Base-by-base conservation (phyloP, 2,329 filamentous ascomycete species). In the Ophiognomonia clavigignenti-juglandacearum region DNA sequence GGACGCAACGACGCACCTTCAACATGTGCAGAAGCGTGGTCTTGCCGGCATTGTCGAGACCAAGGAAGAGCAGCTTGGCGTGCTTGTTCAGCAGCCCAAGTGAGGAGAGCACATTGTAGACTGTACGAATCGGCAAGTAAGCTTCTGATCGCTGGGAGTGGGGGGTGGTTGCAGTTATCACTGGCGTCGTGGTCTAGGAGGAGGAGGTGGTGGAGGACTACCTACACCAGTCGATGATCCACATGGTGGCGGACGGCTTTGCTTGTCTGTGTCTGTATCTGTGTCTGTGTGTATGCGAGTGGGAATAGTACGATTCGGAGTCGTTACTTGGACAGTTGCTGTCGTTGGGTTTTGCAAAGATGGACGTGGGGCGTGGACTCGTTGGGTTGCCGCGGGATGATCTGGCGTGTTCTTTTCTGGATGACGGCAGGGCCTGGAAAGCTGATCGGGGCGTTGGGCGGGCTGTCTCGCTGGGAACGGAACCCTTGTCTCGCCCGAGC, bases 151-250 rank as follows among this genome's bases (percentile, higher is more conserved):
- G n/a, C n/a, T n/a, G n/a, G n/a, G n/a, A n/a, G n/a, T n/a, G n/a
- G n/a, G n/a, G n/a, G n/a, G n/a, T n/a, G n/a, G n/a, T n/a, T n/a
- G n/a, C n/a, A n/a, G n/a, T n/a, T n/a, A n/a, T n/a, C n/a, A n/a
- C n/a, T n/a, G n/a, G n/a, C n/a, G n/a, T n/a, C n/a, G n/a, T n/a
- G n/a, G n/a, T n/a, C n/a, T n/a, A n/a, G n/a, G n/a, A n/a, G n/a
- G n/a, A n/a, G n/a, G n/a, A n/a, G n/a, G n/a, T n/a, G n/a, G n/a
- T n/a, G n/a, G n/a, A n/a, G n/a, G n/a, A n/a, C n/a, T 23, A 75
- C 82, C 65, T 89, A 95, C 88, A 95, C 89, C 90, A 96, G 80
- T 92, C 90, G 66, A 95, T 72, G 68, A 96, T 86, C 88, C 88
- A 95, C 90, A 96, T 95, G 55, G 63, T 76, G 70, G 57, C 56